Conservation (phyloP, 1,284 basidiomycete species). For the Tausonia pullulans region DNA sequence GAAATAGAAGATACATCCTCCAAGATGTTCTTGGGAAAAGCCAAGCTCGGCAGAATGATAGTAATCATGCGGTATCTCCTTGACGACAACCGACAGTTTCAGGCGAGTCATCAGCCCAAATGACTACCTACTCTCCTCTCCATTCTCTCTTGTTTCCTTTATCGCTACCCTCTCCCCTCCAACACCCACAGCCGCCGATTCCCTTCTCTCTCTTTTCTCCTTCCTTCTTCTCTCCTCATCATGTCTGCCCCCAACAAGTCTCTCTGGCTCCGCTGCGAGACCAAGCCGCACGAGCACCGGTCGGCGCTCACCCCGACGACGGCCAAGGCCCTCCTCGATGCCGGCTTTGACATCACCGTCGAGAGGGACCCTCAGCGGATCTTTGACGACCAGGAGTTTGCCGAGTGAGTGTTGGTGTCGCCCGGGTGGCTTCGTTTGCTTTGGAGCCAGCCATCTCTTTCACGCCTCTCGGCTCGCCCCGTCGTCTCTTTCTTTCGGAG, state of each 20-base stretch:
- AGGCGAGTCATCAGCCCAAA: too few relatives aligned
- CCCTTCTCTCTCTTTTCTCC: neutral
- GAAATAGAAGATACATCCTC: too few relatives aligned
- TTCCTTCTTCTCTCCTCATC: neutral
- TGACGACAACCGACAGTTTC: too few relatives aligned
- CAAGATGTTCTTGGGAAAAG: too few relatives aligned
- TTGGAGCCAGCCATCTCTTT: too few relatives aligned
- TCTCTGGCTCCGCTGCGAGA: slow-evolving; percentile 90
- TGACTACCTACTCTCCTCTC: too few relatives aligned
- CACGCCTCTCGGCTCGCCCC: too few relatives aligned
- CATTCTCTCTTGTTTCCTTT: neutral
- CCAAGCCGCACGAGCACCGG: slow-evolving; percentile 84
- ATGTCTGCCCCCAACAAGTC: slow-evolving; percentile 8
- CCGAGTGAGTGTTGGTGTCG: slow-evolving; percentile 51
- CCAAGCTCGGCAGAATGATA: too few relatives aligned
- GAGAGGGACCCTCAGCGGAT: slow-evolving; percentile 92
- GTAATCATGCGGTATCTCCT: too few relatives aligned
- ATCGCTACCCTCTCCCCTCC: neutral
- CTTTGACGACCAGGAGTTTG: slow-evolving; percentile 89
- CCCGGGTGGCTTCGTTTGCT: too few relatives aligned
- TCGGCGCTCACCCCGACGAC: slow-evolving; percentile 87
- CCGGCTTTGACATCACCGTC: slow-evolving; percentile 82
- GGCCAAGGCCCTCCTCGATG: slow-evolving; percentile 77
- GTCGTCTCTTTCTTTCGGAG: too few relatives aligned
- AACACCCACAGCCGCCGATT: neutral